Percentiles rank a stretch among this genome's conserved stretches.
These are phyloP conservation scores for Nitzschia sp. DNA, from an alignment of 108 stramenopile species.

Conservation along the genomic window DNA sequence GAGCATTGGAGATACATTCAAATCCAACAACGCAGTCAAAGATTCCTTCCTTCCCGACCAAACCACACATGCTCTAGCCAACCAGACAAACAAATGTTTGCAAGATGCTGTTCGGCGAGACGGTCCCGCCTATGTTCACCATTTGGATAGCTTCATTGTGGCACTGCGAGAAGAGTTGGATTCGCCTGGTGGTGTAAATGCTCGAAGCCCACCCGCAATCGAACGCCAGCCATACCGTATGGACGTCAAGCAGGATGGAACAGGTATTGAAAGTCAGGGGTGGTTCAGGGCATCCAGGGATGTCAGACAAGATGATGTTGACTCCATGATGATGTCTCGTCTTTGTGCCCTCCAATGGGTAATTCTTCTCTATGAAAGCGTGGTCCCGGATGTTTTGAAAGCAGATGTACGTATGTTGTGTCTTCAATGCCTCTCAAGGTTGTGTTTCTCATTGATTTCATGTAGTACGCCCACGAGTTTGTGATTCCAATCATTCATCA, in stretches of 20 bases:
- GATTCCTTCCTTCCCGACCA: conserved; percentile 80
- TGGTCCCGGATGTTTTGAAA: conserved; percentile 80
- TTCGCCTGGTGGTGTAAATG: conserved; percentile 76
- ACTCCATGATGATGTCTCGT: conserved; percentile 69
- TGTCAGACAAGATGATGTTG: conserved; percentile 43
- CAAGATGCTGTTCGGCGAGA: conserved; percentile 78
- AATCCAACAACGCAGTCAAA: conserved; percentile 40
- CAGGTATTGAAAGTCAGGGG: conserved; percentile 79
- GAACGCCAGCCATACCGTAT: conserved; percentile 80
- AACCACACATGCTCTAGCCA: conserved; percentile 78
- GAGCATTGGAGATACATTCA: conserved; percentile 71
- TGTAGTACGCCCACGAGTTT: conserved; percentile 79
- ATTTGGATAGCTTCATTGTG: conserved; percentile 82
- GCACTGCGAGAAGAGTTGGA: conserved; percentile 84
- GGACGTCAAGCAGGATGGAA: conserved; percentile 83
- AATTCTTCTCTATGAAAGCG: conserved; percentile 78
- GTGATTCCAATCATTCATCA: conserved; percentile 82
- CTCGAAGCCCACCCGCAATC: conserved; percentile 68
- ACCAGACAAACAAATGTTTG: conserved; percentile 75
- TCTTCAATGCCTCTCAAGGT: neutral
- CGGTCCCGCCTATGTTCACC: conserved; percentile 74
- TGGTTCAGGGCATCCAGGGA: conserved; percentile 75
- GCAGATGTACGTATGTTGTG: conserved; percentile 59
- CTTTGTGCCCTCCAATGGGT: conserved; percentile 86
- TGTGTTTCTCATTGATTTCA: neutral